Percentiles rank a stretch among this genome's conserved stretches.
These are phyloP conservation scores for Alternaria consortialis DNA, from an alignment of 2,329 filamentous ascomycete species.

Conservation along the genomic window DNA sequence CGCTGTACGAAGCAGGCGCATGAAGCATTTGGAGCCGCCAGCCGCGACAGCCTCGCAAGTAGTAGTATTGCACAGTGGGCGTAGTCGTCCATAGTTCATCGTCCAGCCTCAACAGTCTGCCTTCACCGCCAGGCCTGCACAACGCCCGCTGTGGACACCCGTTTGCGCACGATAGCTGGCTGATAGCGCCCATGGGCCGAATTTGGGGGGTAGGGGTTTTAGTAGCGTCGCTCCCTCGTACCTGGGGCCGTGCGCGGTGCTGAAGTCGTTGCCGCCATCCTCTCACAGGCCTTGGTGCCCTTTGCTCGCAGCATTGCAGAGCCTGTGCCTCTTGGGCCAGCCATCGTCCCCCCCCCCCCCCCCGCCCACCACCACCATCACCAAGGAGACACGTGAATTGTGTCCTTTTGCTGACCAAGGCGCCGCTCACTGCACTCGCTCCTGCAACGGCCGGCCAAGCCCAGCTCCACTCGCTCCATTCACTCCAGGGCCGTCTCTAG, in stretches of 20 bases:
- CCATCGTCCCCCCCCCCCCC: constrained; percentile 11
- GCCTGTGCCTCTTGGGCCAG: constrained; percentile 24
- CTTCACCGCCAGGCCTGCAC: constrained; percentile 6
- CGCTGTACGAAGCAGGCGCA: neutral
- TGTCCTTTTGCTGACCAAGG: constrained; percentile 18
- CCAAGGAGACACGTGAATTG: constrained; percentile 6
- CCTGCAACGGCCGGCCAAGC: constrained; percentile 30
- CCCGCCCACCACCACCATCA: neutral
- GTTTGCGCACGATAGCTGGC: constrained; percentile 11
- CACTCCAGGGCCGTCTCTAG: neutral
- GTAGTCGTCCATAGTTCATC: neutral
- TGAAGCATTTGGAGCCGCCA: constrained; percentile 1
- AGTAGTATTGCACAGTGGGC: too few relatives aligned
- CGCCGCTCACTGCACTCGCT: constrained; percentile 15
- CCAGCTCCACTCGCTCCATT: constrained; percentile 2
- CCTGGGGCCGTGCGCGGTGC: constrained; percentile 29
- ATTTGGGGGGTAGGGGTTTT: constrained; percentile 20
- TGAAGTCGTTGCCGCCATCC: constrained; percentile 30
- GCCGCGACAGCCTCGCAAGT: neutral
- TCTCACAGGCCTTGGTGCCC: constrained; percentile 23
- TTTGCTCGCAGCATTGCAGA: constrained; percentile 19
- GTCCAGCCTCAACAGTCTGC: neutral
- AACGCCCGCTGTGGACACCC: constrained; percentile 15
- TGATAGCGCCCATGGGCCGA: constrained; percentile 8
- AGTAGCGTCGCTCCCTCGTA: constrained; percentile 22